These are phyloP conservation scores for Phascolomyces articulosus DNA, from an alignment of 371 early-diverging fungal species.

Conservation along the genomic window DNA sequence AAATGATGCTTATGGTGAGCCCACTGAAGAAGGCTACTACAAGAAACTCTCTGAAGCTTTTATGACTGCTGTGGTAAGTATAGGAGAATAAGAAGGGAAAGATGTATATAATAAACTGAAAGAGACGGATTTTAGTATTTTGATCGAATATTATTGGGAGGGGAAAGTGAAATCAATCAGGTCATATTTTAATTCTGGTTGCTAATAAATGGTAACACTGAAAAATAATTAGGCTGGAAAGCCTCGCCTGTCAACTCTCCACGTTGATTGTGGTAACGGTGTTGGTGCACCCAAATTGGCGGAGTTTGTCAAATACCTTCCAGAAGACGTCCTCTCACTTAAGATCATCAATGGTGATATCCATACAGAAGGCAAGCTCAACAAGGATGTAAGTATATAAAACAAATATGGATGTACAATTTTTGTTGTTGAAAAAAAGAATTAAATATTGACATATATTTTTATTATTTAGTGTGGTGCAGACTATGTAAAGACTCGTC, in stretches of 20 bases:
- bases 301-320: constrained; percentile 70
- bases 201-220: not conserved
- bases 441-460: not conserved
- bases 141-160: not conserved
- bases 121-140: too few relatives aligned
- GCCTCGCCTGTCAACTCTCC: constrained; percentile 67
- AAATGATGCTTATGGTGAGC: constrained; percentile 87
- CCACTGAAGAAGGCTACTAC: constrained; percentile 92
- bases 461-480: constrained; percentile 84
- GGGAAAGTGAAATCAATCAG: not conserved
- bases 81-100: not conserved
- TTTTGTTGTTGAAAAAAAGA: too few relatives aligned
- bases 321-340: constrained; percentile 66
- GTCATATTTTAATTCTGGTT: constrained; percentile 1
- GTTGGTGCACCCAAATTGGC: constrained; percentile 94
- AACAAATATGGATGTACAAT: not conserved
- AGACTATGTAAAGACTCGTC: constrained; percentile 95
- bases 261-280: constrained; percentile 96
- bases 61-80: constrained; percentile 77
- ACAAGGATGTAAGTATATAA: constrained; percentile 69
- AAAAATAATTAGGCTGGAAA: constrained; percentile 59
- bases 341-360: constrained; percentile 77
- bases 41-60: constrained; percentile 86
- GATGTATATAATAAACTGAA: not conserved
- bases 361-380: constrained; percentile 72